Evolutionary conservation across 176 grass and related monocot species (phyloP).

Genomic region (Olyra latifolia): DNA sequence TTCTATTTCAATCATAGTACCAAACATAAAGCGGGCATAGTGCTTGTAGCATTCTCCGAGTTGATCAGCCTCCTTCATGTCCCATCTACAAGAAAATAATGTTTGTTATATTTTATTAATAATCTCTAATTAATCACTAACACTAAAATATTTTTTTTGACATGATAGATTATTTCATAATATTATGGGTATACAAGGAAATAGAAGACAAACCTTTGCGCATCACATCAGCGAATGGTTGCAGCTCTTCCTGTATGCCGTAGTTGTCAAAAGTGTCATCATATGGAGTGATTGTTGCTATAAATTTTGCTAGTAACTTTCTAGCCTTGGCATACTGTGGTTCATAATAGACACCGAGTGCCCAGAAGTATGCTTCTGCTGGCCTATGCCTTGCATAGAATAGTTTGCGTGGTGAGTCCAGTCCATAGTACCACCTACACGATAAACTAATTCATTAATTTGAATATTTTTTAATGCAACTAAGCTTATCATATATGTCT

Average conservation of each 20-base stretch:
- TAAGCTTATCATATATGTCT: no score
- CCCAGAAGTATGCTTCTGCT: constrained; percentile 33
- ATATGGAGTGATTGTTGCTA: neutral
- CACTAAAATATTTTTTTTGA: no score
- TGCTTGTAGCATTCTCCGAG: neutral
- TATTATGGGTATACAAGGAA: neutral
- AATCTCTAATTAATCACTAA: no score
- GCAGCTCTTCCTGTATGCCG: constrained; percentile 19
- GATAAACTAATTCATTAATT: neutral
- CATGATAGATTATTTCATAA: no score
- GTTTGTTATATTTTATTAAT: no score
- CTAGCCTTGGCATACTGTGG: constrained; percentile 26
- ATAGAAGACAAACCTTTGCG: neutral
- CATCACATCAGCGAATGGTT: constrained; percentile 30
- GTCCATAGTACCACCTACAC: constrained; percentile 19
- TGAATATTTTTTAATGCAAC: no score
- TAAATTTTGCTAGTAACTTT: constrained; percentile 21
- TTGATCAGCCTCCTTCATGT: neutral
- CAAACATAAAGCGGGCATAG: constrained; percentile 20
- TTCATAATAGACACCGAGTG: constrained; percentile 33
- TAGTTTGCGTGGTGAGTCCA: neutral
- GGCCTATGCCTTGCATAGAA: constrained; percentile 32
- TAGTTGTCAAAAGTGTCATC: constrained; percentile 41
- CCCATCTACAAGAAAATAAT: constrained; percentile 14
- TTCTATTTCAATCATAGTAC: constrained; percentile 29